phyloP scores from a whole-genome alignment of 768 basidiomycete species.

The Gelatoporia subvermispora region DNA sequence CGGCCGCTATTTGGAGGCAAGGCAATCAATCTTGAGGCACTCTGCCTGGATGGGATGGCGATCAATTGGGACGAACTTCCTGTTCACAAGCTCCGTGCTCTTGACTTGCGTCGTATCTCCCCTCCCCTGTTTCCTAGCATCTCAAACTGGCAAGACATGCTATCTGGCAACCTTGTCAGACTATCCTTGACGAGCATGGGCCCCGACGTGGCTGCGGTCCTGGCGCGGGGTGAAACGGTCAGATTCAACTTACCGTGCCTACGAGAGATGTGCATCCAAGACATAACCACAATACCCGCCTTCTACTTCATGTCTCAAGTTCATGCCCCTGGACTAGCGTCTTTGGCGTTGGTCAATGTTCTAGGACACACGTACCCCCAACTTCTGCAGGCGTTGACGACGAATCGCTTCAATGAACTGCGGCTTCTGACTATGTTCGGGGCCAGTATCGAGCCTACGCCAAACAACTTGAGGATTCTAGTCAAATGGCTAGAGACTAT shows the following conservation, averaged over 20 bases:
- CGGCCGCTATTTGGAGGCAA: conserved; percentile 47
- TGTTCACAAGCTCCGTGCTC: conserved; percentile 49
- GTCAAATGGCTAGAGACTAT: conserved; percentile 54
- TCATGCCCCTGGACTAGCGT: conserved; percentile 50
- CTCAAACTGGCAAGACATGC: conserved; percentile 47
- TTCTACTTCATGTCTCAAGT: conserved; percentile 45
- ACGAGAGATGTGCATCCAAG: conserved; percentile 50
- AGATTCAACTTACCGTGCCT: conserved; percentile 38
- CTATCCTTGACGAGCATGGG: conserved; percentile 63
- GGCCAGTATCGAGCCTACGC: conserved; percentile 31
- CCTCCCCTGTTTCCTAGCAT: conserved; percentile 46
- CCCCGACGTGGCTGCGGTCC: conserved; percentile 3
- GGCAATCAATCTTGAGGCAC: conserved; percentile 41
- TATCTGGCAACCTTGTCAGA: conserved; percentile 40
- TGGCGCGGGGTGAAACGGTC: conserved; percentile 14
- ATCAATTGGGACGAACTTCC: conserved; percentile 52
- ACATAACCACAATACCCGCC: conserved; percentile 47
- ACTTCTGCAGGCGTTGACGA: conserved; percentile 43
- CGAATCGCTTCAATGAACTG: conserved; percentile 46
- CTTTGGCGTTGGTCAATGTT: conserved; percentile 54
- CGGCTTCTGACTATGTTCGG: conserved; percentile 49
- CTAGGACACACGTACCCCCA: conserved; percentile 45
- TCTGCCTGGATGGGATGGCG: conserved; percentile 55
- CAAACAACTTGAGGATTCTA: conserved; percentile 26
- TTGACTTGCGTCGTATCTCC: conserved; percentile 63